A percentile compares a stretch with the other conserved stretches of the same genome.
Conservation (phyloP, 768 basidiomycete genomes). For the Boletellus ananiceps region DNA sequence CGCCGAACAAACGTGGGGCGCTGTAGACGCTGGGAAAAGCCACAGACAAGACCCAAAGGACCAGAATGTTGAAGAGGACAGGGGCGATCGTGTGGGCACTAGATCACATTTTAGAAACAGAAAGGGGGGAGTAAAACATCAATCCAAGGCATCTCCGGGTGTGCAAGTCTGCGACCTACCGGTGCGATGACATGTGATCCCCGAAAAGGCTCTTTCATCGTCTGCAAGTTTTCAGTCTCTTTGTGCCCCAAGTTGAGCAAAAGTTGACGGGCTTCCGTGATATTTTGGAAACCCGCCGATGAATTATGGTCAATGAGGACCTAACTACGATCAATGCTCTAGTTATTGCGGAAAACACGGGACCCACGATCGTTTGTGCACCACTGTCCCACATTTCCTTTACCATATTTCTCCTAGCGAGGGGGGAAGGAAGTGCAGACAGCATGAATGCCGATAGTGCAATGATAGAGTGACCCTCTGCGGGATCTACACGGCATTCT, state of each 20-base stretch:
- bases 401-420: conserved; percentile 61
- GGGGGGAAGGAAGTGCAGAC: conserved; percentile 59
- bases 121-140: background rate
- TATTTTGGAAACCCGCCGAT: conserved; percentile 65
- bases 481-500: conserved; percentile 38
- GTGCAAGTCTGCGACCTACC: conserved; percentile 41
- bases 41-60: conserved; percentile 55
- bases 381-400: conserved; percentile 92
- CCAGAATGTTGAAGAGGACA: conserved; percentile 75
- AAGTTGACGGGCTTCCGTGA: conserved; percentile 74
- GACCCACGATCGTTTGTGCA: conserved; percentile 68
- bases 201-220: conserved; percentile 31
- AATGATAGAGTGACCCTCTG: conserved; percentile 48
- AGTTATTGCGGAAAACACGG: background rate
- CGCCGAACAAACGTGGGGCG: conserved; percentile 78
- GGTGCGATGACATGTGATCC: conserved; percentile 88
- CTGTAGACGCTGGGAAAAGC: conserved; percentile 85
- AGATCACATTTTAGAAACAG: conserved; percentile 8
- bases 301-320: conserved; percentile 85
- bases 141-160: background rate
- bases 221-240: conserved; percentile 48
- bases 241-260: conserved; percentile 60
- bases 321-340: conserved; percentile 36
- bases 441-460: conserved; percentile 86
- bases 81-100: conserved; percentile 88